Evolutionary conservation across 2,329 filamentous ascomycete species (phyloP), one percentile per base, ranked within the genome.

Genomic region (Epichloe sp.): DNA sequence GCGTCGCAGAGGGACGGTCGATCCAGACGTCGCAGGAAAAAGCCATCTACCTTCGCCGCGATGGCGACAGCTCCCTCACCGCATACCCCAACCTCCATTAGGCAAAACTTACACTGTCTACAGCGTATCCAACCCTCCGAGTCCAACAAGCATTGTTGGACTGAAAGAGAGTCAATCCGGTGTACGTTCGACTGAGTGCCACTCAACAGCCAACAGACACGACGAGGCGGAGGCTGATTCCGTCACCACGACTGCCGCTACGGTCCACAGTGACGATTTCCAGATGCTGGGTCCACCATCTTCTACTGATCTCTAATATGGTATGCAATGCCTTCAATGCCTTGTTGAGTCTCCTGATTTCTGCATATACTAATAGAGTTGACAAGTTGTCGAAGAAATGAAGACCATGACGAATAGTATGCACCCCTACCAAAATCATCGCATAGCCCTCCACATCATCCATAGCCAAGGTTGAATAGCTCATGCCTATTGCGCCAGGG

Each of bases 241-340:
- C 4, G 54, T 62, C 5, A 53, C 51, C 21, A 65, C 63, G 3
- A 59, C 61, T 38, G 55, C 54, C 34, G 67, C 68, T 12, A 68
- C 67, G 2, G 66, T 70, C 4, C 62, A 64, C 41, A 68, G 62
- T 31, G 66, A 70, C 36, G 67, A 68, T 49, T 68, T 61, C 34
- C 54, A 63, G 7, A 46, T 57, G 5, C 38, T 51, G 5, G 34
- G 55, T 17, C 49, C 50, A 19, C 44, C 50, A 5, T 53, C 53
- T 8, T 49, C 23, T 7, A 46, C 31, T 31, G 19, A 36, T 14
- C 10, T 23, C 7, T 23, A 36, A 21, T 11, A 12, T 3, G 46
- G 50, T 54, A 43, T 19, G 42, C 11, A 19, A 34, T 26, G 19
- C 23, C 14, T 15, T 26, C 23, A 10, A 31, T 11, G 31, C 31